Evolutionary conservation across 2,329 filamentous ascomycete genomes (phyloP), one percentile per base, ranked within the genome.

Genomic region (Cordyceps farinosa): DNA sequence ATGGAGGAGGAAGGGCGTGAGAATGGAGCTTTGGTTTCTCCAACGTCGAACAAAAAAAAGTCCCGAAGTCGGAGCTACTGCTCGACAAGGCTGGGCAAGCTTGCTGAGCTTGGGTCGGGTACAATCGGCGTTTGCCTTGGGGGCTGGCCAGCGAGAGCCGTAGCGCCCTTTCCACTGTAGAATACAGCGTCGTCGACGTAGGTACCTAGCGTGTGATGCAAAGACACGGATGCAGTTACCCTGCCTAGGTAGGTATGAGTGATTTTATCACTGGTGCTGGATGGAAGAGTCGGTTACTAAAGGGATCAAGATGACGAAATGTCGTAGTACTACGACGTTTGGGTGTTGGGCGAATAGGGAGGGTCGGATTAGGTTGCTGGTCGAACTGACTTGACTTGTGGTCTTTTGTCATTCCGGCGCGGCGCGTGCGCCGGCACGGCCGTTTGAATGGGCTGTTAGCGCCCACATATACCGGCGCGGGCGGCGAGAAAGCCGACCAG

Each of bases 51-150:
- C 22, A 34, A 45, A 56, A 56, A 56, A 45, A 53, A 40, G 17
- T 45, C 27, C 53, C 53, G 53, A 56, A 56, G 40, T 56, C 53
- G 53, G 53, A 55, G 53, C 38, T 32, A 8, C n/a, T 30, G 45
- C 22, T 29, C 10, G 45, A 29, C 45, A 11, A 54, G 52, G 36
- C 52, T 42, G 45, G 45, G 45, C 45, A 11, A 22, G 22, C 22
- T 22, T 22, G 22, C 22, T 22, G 22, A 22, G 22, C 22, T 22
- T 48, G 7, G 45, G n/a, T 48, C 45, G 45, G 45, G 45, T 27
- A n/a, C n/a, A 29, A n/a, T 48, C 45, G 45, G 45, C 5, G 34
- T 6, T 34, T 22, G 22, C 22, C 22, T 34, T 34, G 34, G 34
- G 45, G 22, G 7, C 5, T 48, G 42, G 6, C 11, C 8, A 45